phyloP scores from a whole-genome alignment of 805 yeast genomes.

The Candida koratica region DNA sequence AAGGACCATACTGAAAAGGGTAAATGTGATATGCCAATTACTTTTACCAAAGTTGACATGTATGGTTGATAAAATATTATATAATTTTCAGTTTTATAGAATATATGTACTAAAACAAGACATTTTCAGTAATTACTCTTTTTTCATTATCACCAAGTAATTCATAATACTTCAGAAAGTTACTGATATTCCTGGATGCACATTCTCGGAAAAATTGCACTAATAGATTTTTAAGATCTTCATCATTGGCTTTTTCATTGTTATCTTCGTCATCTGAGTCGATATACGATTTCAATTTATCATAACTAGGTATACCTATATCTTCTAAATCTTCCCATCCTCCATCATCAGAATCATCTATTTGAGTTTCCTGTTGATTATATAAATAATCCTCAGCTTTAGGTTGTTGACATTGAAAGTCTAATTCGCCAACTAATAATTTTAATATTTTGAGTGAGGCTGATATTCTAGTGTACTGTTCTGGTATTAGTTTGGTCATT shows the following conservation, averaged over 20 bases:
- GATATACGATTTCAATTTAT: constrained; percentile 56
- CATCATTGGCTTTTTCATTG: constrained; percentile 25
- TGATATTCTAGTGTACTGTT: constrained; percentile 58
- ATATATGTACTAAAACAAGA: constrained; percentile 28
- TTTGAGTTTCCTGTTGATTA: constrained; percentile 28
- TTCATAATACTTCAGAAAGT: constrained; percentile 52
- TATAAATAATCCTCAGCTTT: constrained; percentile 37
- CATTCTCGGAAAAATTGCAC: constrained; percentile 54
- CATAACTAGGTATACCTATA: constrained; percentile 58
- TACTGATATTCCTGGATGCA: constrained; percentile 44
- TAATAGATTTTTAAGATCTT: constrained; percentile 40
- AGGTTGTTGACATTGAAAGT: constrained; percentile 56
- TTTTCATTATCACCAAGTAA: constrained; percentile 51
- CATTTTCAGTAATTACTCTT: constrained; percentile 46
- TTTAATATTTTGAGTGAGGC: constrained; percentile 71
- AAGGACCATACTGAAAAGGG: constrained; percentile 6
- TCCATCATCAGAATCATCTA: constrained; percentile 39
- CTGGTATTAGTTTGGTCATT: constrained; percentile 65
- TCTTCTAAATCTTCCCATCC: constrained; percentile 77
- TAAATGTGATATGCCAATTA: neutral
- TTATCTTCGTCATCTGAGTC: constrained; percentile 42
- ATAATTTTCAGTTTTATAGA: too few species aligned
- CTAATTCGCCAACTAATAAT: constrained; percentile 64
- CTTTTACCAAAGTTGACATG: neutral
- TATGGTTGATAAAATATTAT: too few species aligned